These are phyloP conservation scores for Globisporangium middletonii DNA, from an alignment of 352 stramenopile genomes.

Conservation along the genomic window DNA sequence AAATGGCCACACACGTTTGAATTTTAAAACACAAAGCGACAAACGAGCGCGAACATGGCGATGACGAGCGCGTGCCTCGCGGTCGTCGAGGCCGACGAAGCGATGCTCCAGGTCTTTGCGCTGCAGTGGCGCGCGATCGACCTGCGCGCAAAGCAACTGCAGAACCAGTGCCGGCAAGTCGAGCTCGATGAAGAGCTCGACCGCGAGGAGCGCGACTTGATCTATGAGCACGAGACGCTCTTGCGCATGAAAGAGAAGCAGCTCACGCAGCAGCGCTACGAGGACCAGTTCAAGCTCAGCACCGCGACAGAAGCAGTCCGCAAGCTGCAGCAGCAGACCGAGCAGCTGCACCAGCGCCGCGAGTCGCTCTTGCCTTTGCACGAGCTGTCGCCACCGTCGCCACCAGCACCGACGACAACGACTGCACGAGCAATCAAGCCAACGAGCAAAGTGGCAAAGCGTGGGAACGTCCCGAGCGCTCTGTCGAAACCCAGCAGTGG, in stretches of 20 bases:
- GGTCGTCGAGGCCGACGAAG: slow-evolving; percentile 32
- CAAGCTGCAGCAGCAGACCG: slow-evolving; percentile 18
- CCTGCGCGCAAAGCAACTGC: slow-evolving; percentile 42
- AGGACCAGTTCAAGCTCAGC: slow-evolving; percentile 9
- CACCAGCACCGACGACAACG: not conserved
- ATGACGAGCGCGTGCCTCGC: slow-evolving; percentile 6
- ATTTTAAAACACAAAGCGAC: slow-evolving; percentile 1
- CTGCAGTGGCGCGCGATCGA: slow-evolving; percentile 68
- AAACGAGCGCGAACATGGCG: slow-evolving; percentile 17
- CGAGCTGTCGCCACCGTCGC: no score
- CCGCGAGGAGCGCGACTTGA: slow-evolving; percentile 33
- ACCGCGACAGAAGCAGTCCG: slow-evolving; percentile 5
- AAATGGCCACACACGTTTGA: not conserved
- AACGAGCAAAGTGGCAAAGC: slow-evolving; percentile 1
- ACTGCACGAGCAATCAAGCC: slow-evolving; percentile 1
- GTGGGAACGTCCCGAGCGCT: not conserved
- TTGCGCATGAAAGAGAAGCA: slow-evolving; percentile 17
- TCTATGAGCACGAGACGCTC: slow-evolving; percentile 32
- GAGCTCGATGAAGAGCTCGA: slow-evolving; percentile 46
- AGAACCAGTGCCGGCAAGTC: slow-evolving; percentile 49
- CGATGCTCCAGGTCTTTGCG: slow-evolving; percentile 52
- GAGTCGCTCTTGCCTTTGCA: not conserved
- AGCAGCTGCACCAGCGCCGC: slow-evolving; percentile 20
- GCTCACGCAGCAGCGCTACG: slow-evolving; percentile 16
- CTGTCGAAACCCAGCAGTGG: not conserved